Evolutionary conservation across 192 early-diverging fungal species (phyloP).

Genomic region (Geranomyces michiganensis): DNA sequence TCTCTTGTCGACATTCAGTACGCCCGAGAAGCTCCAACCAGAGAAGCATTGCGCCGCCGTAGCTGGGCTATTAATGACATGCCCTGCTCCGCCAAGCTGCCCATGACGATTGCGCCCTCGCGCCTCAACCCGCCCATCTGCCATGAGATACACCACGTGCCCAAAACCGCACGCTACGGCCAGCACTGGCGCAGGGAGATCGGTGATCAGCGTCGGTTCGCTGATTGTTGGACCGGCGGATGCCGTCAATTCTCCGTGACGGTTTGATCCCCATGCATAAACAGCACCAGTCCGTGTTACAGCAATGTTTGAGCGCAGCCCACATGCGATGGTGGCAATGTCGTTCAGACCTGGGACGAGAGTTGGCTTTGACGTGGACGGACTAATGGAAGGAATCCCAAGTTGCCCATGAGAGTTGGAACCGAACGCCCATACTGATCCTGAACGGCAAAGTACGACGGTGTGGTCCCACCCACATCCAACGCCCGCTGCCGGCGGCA

Average conservation of each 20-base stretch:
- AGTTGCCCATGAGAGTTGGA: slow-evolving; percentile 31
- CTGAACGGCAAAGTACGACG: slow-evolving; percentile 18
- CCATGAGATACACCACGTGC: slow-evolving; percentile 24
- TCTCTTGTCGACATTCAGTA: slow-evolving; percentile 18
- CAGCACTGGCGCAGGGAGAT: neutral
- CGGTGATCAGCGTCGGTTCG: too few species aligned
- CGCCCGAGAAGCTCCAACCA: slow-evolving; percentile 67
- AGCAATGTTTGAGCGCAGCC: slow-evolving; percentile 34
- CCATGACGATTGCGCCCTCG: slow-evolving; percentile 65
- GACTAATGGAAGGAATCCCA: slow-evolving; percentile 3
- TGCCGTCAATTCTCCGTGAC: slow-evolving; percentile 53
- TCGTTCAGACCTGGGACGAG: neutral
- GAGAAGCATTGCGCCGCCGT: slow-evolving; percentile 36
- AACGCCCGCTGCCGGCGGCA: slow-evolving; percentile 16
- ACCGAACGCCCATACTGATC: slow-evolving; percentile 34
- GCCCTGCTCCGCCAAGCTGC: slow-evolving; percentile 48
- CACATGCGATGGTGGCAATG: slow-evolving; percentile 24
- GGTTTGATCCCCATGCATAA: slow-evolving; percentile 59
- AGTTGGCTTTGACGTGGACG: neutral
- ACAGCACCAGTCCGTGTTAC: slow-evolving; percentile 46
- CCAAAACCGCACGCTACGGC: slow-evolving; percentile 40
- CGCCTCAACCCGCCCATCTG: slow-evolving; percentile 35
- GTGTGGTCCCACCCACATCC: slow-evolving; percentile 72
- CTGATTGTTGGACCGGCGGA: too few species aligned
- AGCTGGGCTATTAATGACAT: neutral